These are phyloP conservation scores for Phytophthora meadii DNA, from an alignment of 352 stramenopile genomes.

Conservation along the genomic window DNA sequence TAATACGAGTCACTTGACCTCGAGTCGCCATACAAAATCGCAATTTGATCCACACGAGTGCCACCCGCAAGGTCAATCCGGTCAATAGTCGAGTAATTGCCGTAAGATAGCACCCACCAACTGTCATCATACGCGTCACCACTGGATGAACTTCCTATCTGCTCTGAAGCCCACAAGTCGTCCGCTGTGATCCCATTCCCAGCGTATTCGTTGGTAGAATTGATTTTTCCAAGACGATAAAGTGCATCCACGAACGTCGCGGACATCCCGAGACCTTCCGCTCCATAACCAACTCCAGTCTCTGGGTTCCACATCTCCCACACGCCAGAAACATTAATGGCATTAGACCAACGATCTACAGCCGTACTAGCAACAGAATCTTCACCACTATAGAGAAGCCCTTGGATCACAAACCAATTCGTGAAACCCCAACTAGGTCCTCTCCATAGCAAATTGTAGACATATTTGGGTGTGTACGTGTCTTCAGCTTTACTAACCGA, in stretches of 20 bases:
- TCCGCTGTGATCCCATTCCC: constrained; percentile 25
- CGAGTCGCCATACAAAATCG: constrained; percentile 26
- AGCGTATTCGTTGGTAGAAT: constrained; percentile 14
- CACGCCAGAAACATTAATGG: constrained; percentile 22
- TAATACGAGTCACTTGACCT: constrained; percentile 28
- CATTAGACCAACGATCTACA: constrained; percentile 24
- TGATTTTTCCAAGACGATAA: constrained; percentile 24
- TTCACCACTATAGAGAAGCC: constrained; percentile 22
- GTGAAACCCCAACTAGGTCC: constrained; percentile 29
- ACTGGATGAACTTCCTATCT: constrained; percentile 11
- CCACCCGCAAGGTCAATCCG: constrained; percentile 26
- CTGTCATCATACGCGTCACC: constrained; percentile 29
- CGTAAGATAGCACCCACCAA: constrained; percentile 30
- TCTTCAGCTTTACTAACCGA: constrained; percentile 27
- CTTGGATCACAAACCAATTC: constrained; percentile 34
- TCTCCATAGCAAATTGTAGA: constrained; percentile 33
- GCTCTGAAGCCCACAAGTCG: constrained; percentile 15
- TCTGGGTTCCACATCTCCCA: constrained; percentile 36
- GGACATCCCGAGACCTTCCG: constrained; percentile 29
- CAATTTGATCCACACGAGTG: constrained; percentile 27
- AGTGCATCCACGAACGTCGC: constrained; percentile 25
- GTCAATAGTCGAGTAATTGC: constrained; percentile 32
- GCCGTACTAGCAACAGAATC: constrained; percentile 20
- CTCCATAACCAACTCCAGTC: constrained; percentile 28
- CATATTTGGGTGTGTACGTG: constrained; percentile 31